phyloP scores from a whole-genome alignment of 768 basidiomycete genomes.

The Phanerochaete carnosa region DNA sequence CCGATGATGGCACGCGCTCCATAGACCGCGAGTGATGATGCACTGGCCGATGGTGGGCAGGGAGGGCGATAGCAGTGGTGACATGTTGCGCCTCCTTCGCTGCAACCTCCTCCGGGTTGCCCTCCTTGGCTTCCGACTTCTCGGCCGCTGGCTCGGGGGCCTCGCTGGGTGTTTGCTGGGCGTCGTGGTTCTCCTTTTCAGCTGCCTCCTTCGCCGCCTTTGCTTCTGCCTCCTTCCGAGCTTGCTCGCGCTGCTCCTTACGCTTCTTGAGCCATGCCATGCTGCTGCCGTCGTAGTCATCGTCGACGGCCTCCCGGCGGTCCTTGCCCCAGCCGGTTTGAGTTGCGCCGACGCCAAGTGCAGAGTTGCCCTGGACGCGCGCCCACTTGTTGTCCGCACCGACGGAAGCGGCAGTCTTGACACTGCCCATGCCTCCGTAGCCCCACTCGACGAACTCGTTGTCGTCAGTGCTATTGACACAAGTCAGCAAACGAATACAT shows the following conservation, averaged over 20 bases:
- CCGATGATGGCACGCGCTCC: conserved; percentile 7
- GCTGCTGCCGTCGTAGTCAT: conserved; percentile 81
- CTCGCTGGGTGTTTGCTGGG: conserved; percentile 7
- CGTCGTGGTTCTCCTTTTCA: neutral
- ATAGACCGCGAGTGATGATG: neutral
- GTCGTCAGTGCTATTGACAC: conserved; percentile 42
- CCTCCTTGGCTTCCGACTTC: conserved; percentile 12
- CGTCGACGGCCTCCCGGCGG: conserved; percentile 20
- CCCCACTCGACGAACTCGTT: conserved; percentile 94
- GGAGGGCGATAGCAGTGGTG: conserved; percentile 32
- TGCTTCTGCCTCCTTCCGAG: conserved; percentile 14
- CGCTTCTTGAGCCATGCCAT: conserved; percentile 79
- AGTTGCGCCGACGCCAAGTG: conserved; percentile 18
- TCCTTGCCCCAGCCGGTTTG: neutral
- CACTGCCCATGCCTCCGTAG: conserved; percentile 75
- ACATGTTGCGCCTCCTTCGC: conserved; percentile 25
- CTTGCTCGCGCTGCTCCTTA: conserved; percentile 52
- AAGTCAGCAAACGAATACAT: neutral
- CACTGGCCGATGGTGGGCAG: conserved; percentile 21
- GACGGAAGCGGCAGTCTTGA: conserved; percentile 16
- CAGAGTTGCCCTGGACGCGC: conserved; percentile 20
- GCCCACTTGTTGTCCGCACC: conserved; percentile 9
- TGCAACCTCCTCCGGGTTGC: conserved; percentile 11
- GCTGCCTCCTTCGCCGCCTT: conserved; percentile 1
- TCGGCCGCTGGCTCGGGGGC: neutral